These are phyloP conservation scores for Ophiocordyceps camponoti-floridani DNA, from an alignment of 2,329 filamentous ascomycete genomes.

Conservation along the genomic window DNA sequence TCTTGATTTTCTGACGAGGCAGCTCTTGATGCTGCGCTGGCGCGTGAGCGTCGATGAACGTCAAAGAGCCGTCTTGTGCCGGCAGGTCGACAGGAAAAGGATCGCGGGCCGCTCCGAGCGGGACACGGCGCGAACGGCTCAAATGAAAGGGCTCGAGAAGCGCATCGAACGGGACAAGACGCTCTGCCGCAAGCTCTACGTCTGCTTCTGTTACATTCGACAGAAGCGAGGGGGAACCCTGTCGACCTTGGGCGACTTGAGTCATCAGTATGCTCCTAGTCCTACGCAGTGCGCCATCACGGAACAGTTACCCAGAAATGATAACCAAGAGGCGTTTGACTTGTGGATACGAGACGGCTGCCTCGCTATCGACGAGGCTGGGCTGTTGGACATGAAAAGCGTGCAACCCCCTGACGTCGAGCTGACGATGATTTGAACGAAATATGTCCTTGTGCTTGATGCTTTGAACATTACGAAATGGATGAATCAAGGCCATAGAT, in stretches of 20 bases:
- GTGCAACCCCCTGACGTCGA: too few relatives aligned
- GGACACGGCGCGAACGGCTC: too few relatives aligned
- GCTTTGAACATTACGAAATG: too few relatives aligned
- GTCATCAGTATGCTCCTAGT: not conserved
- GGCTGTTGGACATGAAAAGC: not conserved
- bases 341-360: not conserved
- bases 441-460: too few relatives aligned
- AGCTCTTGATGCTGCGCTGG: not conserved
- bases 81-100: not conserved
- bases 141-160: not conserved
- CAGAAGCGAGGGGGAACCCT: not conserved
- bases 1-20: not conserved
- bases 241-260: not conserved
- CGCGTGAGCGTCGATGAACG: not conserved
- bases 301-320: not conserved
- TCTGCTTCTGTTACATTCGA: slow-evolving; percentile 1
- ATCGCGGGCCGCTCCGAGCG: too few relatives aligned
- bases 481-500: too few relatives aligned
- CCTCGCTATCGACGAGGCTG: not conserved
- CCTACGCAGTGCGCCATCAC: not conserved
- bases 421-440: too few relatives aligned
- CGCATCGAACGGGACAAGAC: not conserved
- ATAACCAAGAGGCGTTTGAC: not conserved
- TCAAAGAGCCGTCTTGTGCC: not conserved
- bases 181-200: not conserved